Conservation (phyloP, 192 early-diverging fungal genomes). For the Spinellus fusiger region DNA sequence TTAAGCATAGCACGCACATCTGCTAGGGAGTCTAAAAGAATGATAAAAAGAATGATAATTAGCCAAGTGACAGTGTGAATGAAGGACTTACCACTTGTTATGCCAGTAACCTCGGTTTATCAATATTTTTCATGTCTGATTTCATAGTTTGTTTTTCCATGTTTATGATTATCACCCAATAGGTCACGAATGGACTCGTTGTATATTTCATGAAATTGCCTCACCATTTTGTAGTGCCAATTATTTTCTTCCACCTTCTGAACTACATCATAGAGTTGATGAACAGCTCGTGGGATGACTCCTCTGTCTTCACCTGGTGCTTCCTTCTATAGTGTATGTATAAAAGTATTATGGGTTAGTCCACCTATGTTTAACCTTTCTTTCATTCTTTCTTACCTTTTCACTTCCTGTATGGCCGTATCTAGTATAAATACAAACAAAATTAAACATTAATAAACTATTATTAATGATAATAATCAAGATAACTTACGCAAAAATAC, state of each 20-base stretch:
- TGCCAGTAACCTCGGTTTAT: constrained; percentile 74
- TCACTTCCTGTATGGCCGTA: constrained; percentile 94
- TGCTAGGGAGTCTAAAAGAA: constrained; percentile 63
- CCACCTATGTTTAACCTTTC: no score
- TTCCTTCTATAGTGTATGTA: constrained; percentile 77
- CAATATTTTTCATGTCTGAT: constrained; percentile 76
- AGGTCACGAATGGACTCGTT: constrained; percentile 90
- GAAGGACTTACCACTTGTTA: constrained; percentile 46
- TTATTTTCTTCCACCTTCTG: constrained; percentile 67
- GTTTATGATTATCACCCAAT: constrained; percentile 37
- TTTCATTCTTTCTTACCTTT: no score
- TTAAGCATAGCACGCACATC: constrained; percentile 67
- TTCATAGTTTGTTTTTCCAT: constrained; percentile 67
- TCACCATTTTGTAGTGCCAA: constrained; percentile 85
- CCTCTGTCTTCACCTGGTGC: constrained; percentile 50
- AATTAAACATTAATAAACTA: neutral
- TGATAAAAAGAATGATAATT: constrained; percentile 25
- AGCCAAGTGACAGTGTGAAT: no score
- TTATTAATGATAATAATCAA: no score
- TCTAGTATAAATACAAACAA: neutral
- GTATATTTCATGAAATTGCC: constrained; percentile 93
- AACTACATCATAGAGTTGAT: constrained; percentile 80
- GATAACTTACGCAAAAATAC: constrained; percentile 87
- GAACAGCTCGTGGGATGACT: constrained; percentile 92
- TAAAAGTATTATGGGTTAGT: neutral